A percentile compares a stretch with the other conserved stretches of the same genome.
Evolutionary conservation across 2,329 filamentous ascomycete genomes (phyloP).

Genomic region (Phialophora tarda): DNA sequence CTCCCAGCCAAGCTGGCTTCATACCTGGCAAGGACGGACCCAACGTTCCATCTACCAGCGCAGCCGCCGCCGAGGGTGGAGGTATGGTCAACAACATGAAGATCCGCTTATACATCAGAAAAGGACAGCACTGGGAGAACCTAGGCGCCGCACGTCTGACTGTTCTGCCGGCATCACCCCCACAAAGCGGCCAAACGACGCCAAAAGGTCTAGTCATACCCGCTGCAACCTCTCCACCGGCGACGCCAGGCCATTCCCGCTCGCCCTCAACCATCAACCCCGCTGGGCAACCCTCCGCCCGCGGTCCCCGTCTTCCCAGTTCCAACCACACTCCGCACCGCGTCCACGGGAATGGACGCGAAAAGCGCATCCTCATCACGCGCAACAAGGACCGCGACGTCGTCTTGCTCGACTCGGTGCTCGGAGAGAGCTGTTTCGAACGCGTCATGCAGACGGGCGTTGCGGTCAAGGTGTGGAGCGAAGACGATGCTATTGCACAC

Average conservation of each 20-base stretch:
- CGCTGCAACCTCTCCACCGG: conserved; percentile 36
- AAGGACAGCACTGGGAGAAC: conserved; percentile 83
- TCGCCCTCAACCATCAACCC: conserved; percentile 42
- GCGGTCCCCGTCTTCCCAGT: conserved; percentile 38
- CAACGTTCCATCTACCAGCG: conserved; percentile 48
- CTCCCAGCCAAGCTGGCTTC: conserved; percentile 46
- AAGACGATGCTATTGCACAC: conserved; percentile 65
- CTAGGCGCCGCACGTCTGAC: conserved; percentile 83
- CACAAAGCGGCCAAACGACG: conserved; percentile 26
- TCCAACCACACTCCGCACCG: conserved; percentile 41
- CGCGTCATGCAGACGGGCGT: conserved; percentile 83
- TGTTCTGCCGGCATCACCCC: conserved; percentile 67
- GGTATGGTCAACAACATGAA: conserved; percentile 77
- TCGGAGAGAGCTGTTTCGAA: conserved; percentile 84
- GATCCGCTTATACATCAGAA: conserved; percentile 81
- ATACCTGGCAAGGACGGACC: conserved; percentile 64
- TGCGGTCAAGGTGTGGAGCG: conserved; percentile 86
- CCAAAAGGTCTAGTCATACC: conserved; percentile 31
- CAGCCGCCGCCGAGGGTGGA: conserved; percentile 57
- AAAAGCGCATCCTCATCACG: conserved; percentile 84
- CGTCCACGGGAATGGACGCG: conserved; percentile 67
- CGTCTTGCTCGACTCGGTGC: conserved; percentile 78
- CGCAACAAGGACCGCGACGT: conserved; percentile 66
- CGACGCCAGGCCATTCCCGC: conserved; percentile 28
- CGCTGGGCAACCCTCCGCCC: conserved; percentile 26